phyloP scores from a whole-genome alignment of 2,329 filamentous ascomycete species.

The Alternaria ventricosa region DNA sequence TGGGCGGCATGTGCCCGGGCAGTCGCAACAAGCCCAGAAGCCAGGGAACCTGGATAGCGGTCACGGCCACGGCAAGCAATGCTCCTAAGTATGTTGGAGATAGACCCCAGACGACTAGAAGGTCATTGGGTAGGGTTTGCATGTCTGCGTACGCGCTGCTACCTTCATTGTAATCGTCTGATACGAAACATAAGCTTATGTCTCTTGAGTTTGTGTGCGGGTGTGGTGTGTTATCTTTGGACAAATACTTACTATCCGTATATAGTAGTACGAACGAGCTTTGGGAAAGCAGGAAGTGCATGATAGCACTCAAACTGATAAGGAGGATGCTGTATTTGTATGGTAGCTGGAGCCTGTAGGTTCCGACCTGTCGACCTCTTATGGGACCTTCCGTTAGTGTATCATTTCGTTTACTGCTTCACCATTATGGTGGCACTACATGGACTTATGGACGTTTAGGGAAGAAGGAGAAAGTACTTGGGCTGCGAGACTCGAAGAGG shows the following conservation, averaged over 20 bases:
- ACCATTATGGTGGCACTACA: too few species aligned
- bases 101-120: not conserved
- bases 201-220: too few species aligned
- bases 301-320: fast-evolving
- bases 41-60: not conserved
- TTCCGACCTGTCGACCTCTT: not conserved
- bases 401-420: too few species aligned
- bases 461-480: not conserved
- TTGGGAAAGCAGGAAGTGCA: not conserved
- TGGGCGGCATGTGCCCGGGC: not conserved
- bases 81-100: not conserved
- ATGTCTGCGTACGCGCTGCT: too few species aligned
- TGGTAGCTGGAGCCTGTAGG: not conserved
- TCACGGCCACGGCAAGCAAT: not conserved
- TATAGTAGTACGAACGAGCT: not conserved
- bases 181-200: too few species aligned
- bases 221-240: too few species aligned
- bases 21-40: not conserved
- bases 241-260: not conserved
- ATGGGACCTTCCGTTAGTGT: too few species aligned
- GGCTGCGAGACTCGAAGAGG: not conserved
- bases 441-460: too few species aligned
- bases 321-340: not conserved
- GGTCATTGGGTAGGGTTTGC: too few species aligned
- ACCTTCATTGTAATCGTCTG: too few species aligned